Conservation (phyloP, 139 green algal species). For the Coelastrella sp. region DNA sequence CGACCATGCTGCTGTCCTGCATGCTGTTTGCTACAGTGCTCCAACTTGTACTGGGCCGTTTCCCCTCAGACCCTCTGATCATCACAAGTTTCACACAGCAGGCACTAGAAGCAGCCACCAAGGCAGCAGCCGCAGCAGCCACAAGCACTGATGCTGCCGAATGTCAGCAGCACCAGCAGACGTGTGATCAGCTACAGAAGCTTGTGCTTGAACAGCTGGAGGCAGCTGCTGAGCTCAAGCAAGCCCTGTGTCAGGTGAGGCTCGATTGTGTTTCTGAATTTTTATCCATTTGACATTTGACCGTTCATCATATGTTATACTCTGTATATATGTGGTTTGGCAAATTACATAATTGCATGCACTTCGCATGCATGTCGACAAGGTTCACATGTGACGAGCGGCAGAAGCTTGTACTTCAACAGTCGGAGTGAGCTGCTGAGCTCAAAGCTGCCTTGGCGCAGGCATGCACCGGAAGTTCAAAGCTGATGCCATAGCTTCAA, state of each 20-base stretch:
- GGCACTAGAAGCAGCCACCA: conserved; percentile 12
- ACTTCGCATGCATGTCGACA: too few relatives aligned
- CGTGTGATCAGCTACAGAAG: not conserved
- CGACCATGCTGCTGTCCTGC: not conserved
- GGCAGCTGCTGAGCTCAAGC: not conserved
- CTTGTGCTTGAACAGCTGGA: conserved; percentile 21
- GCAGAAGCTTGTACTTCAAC: too few relatives aligned
- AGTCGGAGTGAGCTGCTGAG: too few relatives aligned
- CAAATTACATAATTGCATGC: too few relatives aligned
- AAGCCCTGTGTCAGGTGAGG: not conserved
- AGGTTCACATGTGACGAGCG: too few relatives aligned
- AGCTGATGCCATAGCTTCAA: too few relatives aligned
- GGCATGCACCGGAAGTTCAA: too few relatives aligned
- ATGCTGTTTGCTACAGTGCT: conserved; percentile 7
- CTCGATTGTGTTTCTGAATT: not conserved
- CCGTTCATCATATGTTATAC: too few relatives aligned
- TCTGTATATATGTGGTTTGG: too few relatives aligned
- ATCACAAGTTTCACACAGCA: conserved; percentile 1
- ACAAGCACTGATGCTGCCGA: not conserved
- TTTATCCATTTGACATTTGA: too few relatives aligned
- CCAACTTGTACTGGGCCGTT: conserved; percentile 20
- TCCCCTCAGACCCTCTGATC: not conserved
- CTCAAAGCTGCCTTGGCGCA: too few relatives aligned
- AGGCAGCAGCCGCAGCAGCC: conserved; percentile 17
- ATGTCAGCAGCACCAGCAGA: not conserved